phyloP scores from a whole-genome alignment of 202 grass and related monocot species.

The Digitaria exilis region DNA sequence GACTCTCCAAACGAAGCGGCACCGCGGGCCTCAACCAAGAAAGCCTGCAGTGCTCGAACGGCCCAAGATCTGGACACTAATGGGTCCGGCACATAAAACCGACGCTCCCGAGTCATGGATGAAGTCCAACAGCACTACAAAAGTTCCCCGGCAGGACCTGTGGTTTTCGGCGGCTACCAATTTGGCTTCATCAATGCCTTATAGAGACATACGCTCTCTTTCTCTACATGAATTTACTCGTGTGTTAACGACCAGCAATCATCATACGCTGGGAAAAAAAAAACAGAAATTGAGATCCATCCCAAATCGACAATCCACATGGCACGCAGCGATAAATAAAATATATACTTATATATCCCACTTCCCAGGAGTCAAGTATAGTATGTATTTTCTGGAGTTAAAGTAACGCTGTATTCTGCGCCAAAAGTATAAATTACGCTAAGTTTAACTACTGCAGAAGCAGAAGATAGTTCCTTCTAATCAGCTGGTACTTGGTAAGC shows the following conservation, averaged over 20 bases:
- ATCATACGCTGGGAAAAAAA: background rate
- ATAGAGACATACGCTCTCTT: background rate
- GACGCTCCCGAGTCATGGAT: too few relatives aligned
- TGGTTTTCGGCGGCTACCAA: too few relatives aligned
- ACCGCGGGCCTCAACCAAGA: too few relatives aligned
- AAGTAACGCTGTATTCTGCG: background rate
- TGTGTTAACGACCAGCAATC: background rate
- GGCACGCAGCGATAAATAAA: background rate
- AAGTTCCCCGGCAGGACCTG: too few relatives aligned
- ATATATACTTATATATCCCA: background rate
- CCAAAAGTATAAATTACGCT: background rate
- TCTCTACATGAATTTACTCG: background rate
- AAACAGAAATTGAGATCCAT: background rate
- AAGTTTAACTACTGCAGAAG: conserved; percentile 11
- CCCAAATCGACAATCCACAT: background rate
- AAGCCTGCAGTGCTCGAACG: too few relatives aligned
- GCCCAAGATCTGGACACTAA: too few relatives aligned
- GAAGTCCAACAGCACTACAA: too few relatives aligned
- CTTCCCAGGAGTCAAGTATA: background rate
- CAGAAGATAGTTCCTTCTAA: conserved; percentile 1
- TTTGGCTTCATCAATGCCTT: background rate
- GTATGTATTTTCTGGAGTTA: background rate
- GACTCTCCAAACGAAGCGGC: too few relatives aligned
- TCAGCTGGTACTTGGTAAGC: background rate
- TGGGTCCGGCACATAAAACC: too few relatives aligned